These are phyloP conservation scores for Capsicum chinense DNA, from an alignment of 257 asterid genomes.

Conservation along the genomic window DNA sequence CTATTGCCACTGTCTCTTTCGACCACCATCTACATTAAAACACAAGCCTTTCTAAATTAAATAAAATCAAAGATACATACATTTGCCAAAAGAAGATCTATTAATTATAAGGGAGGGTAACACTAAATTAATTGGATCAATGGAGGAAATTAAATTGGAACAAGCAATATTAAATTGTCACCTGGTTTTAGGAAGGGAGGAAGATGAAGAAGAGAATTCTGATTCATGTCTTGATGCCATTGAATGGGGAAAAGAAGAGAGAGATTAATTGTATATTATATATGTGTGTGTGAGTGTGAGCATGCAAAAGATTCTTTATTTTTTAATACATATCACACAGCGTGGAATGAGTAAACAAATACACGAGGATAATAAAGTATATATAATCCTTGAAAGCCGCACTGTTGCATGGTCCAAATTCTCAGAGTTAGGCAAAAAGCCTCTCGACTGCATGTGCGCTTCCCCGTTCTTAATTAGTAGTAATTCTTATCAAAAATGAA, in stretches of 20 bases:
- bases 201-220: slow-evolving; percentile 37
- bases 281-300: not conserved
- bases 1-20: slow-evolving; percentile 69
- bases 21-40: slow-evolving; percentile 74
- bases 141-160: not conserved
- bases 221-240: slow-evolving; percentile 40
- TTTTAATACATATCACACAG: not conserved
- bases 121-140: not conserved
- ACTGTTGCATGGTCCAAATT: slow-evolving; percentile 7
- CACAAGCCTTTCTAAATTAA: too few relatives aligned
- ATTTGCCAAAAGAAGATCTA: not conserved
- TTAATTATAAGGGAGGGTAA: not conserved
- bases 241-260: not conserved
- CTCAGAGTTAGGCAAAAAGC: not conserved
- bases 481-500: too few relatives aligned
- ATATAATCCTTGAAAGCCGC: not conserved
- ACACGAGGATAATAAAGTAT: slow-evolving; percentile 17
- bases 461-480: not conserved
- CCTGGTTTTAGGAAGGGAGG: slow-evolving; percentile 46
- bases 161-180: slow-evolving; percentile 24
- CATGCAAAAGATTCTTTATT: slow-evolving; percentile 10
- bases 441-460: not conserved
- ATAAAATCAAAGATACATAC: not conserved
- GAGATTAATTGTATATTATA: not conserved
- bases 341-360: slow-evolving; percentile 19